Evolutionary conservation across 2,329 filamentous ascomycete species (phyloP), one percentile per base, ranked within the genome.

Genomic region (Stachybotrys echinatus): DNA sequence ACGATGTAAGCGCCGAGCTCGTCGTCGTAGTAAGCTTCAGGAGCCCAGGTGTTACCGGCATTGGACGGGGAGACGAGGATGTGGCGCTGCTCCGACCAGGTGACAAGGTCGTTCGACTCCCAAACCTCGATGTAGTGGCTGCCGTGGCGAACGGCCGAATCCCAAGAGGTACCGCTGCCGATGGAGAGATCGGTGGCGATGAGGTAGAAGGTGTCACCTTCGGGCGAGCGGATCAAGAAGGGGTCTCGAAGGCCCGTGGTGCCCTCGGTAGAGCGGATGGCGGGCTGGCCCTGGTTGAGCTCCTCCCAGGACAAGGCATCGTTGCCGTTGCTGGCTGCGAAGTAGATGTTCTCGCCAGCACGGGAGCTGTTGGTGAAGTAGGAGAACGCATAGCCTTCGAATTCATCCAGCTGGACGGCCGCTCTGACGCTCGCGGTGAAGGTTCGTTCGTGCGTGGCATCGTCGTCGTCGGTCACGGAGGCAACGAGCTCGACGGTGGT

Each of bases 11-110:
- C 58, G 8, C 69, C 68, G 10, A 74, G 62, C 0, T 63, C 64
- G 0, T 68, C 59, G 14, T 78, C 75, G 49, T 73, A 79, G 56
- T 73, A 77, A 0, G 76, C 75, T 42, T 79, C 75, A 0, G 75
- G 75, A 0, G 76, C 76, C 75, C 76, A 79, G 1, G 77, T 80
- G 46, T 77, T 80, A 3, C 76, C 77, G 0, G 75, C 76, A 0
- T 67, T 74, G 1, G 66, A 53, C 0, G 76, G 75, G 0, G 75
- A 76, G 0, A 80, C 74, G 6, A 70, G 64, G 20, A 77, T 62
- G 20, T 78, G 75, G 17, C 76, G 69, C 50, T 80, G 76, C 19
- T 61, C 65, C 1, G 74, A 75, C 76, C 76, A 80, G n/a, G 59
- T 74, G 21, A 73, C 63, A 2, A 80, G 66, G 50, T 80, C 74